Evolutionary conservation across 371 early-diverging fungal genomes (phyloP).

Genomic region (Haplosporangium sp.): DNA sequence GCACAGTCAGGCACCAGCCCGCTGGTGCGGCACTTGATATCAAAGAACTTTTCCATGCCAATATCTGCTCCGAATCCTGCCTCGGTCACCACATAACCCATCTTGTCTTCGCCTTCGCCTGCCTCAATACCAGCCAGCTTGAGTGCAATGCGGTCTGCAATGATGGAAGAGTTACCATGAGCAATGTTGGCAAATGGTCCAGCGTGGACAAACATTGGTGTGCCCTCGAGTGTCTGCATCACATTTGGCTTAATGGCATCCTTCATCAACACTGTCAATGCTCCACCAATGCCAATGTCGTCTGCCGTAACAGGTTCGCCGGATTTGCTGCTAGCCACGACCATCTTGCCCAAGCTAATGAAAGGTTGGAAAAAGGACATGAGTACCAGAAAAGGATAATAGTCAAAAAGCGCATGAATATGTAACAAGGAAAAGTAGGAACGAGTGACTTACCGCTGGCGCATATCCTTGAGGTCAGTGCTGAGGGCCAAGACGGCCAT

Average conservation of each 20-base stretch:
- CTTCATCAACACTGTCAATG: constrained; percentile 96
- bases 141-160: constrained; percentile 96
- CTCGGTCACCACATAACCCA: constrained; percentile 96
- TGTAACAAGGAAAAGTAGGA: not conserved
- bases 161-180: constrained; percentile 94
- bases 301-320: constrained; percentile 94
- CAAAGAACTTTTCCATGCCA: constrained; percentile 98
- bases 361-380: not conserved
- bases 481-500: constrained; percentile 98
- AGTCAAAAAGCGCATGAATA: not conserved
- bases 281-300: constrained; percentile 95
- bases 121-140: constrained; percentile 85
- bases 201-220: constrained; percentile 97
- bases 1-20: constrained; percentile 91
- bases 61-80: constrained; percentile 98
- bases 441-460: constrained; percentile 68
- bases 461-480: constrained; percentile 91
- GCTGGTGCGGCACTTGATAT: constrained; percentile 95
- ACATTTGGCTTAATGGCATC: constrained; percentile 97
- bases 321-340: constrained; percentile 84
- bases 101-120: constrained; percentile 64
- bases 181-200: constrained; percentile 99
- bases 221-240: constrained; percentile 98
- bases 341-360: constrained; percentile 88
- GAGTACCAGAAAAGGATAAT: not conserved